phyloP scores from a whole-genome alignment of 176 grass and related monocot species.

The Zea luxurians region DNA sequence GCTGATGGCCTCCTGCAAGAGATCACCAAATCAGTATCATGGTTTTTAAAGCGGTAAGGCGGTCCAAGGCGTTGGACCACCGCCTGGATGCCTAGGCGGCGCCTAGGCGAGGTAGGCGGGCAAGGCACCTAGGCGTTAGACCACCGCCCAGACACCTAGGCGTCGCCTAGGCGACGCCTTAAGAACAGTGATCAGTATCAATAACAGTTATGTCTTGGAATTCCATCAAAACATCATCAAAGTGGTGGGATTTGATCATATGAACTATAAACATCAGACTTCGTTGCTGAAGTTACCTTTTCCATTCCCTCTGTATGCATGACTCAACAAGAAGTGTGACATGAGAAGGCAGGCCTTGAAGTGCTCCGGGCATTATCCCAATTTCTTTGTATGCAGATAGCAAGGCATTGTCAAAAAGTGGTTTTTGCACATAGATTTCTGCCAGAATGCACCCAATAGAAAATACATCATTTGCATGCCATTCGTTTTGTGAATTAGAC shows the following conservation, averaged over 20 bases:
- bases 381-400: conserved; percentile 87
- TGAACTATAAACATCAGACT: conserved; percentile 24
- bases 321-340: conserved; percentile 78
- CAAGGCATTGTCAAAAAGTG: conserved; percentile 75
- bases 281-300: conserved; percentile 57
- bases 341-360: conserved; percentile 82
- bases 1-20: conserved; percentile 77
- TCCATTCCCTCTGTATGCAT: conserved; percentile 81
- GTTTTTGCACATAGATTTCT: conserved; percentile 79
- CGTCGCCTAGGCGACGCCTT: too few species aligned
- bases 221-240: conserved; percentile 23
- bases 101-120: too few species aligned
- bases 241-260: conserved; percentile 9
- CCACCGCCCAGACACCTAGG: too few species aligned
- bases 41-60: too few species aligned
- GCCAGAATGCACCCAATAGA: conserved; percentile 82
- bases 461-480: conserved; percentile 73
- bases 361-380: conserved; percentile 55
- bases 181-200: too few species aligned
- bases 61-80: too few species aligned
- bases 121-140: too few species aligned
- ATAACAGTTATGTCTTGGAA: conserved; percentile 26
- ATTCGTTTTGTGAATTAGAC: conserved; percentile 48
- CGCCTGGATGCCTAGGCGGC: too few species aligned
- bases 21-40: conserved; percentile 15